phyloP scores from a whole-genome alignment of 2,329 filamentous ascomycete genomes.

The Penicillium expansum region DNA sequence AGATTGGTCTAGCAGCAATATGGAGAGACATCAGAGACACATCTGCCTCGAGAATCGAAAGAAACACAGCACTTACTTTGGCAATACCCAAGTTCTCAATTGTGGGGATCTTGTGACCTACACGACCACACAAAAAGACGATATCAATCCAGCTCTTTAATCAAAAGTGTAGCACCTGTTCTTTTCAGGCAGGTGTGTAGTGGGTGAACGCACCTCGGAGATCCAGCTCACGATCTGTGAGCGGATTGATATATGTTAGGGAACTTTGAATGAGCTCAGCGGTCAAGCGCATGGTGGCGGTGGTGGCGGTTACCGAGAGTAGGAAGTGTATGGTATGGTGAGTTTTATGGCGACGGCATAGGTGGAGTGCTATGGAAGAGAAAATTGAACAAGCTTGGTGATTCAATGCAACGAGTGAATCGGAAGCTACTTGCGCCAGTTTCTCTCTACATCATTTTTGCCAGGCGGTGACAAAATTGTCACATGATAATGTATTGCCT shows the following conservation, averaged over 20 bases:
- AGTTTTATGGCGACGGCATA: conserved; percentile 21
- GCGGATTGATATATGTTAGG: conserved; percentile 95
- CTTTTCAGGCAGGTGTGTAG: conserved; percentile 63
- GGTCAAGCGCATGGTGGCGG: conserved; percentile 83
- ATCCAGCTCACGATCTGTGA: conserved; percentile 98
- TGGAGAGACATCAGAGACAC: not conserved
- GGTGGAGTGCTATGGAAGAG: not conserved
- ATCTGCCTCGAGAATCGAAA: not conserved
- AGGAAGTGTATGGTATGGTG: not conserved
- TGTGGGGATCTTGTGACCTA: conserved; percentile 95
- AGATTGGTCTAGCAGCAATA: not conserved
- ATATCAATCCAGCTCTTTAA: conserved; percentile 77
- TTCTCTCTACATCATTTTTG: conserved; percentile 25
- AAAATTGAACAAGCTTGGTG: conserved; percentile 1
- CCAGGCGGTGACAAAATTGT: conserved; percentile 16
- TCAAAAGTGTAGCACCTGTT: conserved; percentile 73
- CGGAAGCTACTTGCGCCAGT: conserved; percentile 18
- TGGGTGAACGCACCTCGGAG: conserved; percentile 80
- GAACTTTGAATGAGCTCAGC: conserved; percentile 91
- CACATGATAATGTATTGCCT: not conserved
- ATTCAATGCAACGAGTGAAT: conserved; percentile 12
- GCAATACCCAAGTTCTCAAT: conserved; percentile 98
- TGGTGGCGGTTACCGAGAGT: conserved; percentile 13
- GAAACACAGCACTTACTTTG: conserved; percentile 60
- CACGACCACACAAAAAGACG: conserved; percentile 52